A percentile compares a stretch with the other conserved stretches of the same genome.
Conservation (phyloP, 2,329 filamentous ascomycete species). For the Blumeriella jaapii region DNA sequence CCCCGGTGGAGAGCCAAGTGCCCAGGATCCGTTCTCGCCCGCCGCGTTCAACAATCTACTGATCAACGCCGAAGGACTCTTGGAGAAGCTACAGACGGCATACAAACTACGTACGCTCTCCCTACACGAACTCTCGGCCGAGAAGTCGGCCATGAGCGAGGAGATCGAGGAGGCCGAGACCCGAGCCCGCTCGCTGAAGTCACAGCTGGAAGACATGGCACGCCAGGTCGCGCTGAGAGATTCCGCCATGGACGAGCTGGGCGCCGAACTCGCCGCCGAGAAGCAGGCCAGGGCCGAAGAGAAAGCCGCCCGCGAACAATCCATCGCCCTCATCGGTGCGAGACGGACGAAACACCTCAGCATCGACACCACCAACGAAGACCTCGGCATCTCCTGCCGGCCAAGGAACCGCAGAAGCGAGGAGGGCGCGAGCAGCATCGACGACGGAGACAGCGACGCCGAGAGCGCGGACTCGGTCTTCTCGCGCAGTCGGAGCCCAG, state of each 20-base stretch:
- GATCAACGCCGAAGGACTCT: constrained; percentile 41
- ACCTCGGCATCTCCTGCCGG: constrained; percentile 18
- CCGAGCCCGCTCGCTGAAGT: constrained; percentile 41
- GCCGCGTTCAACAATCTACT: constrained; percentile 51
- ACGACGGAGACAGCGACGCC: constrained; percentile 42
- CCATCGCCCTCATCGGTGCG: constrained; percentile 19
- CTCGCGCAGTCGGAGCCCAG: constrained; percentile 47
- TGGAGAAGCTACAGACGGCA: constrained; percentile 45
- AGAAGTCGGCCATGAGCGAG: constrained; percentile 42
- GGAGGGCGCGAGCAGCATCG: constrained; percentile 35
- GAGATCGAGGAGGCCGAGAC: constrained; percentile 45
- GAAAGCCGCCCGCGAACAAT: constrained; percentile 23
- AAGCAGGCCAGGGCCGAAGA: constrained; percentile 29
- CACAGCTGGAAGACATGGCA: constrained; percentile 50
- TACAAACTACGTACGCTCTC: constrained; percentile 42
- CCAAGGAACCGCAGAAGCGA: constrained; percentile 4
- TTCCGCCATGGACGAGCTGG: constrained; percentile 36
- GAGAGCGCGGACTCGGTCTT: constrained; percentile 47
- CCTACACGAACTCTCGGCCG: constrained; percentile 39
- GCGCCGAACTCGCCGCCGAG: constrained; percentile 41
- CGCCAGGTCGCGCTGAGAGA: constrained; percentile 43
- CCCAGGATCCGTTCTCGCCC: constrained; percentile 43
- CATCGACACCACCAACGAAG: constrained; percentile 15
- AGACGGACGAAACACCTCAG: constrained; percentile 10
- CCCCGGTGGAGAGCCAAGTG: constrained; percentile 32